Base-by-base conservation (phyloP, 163 green algal species). In the Scenedesmus sp. region DNA sequence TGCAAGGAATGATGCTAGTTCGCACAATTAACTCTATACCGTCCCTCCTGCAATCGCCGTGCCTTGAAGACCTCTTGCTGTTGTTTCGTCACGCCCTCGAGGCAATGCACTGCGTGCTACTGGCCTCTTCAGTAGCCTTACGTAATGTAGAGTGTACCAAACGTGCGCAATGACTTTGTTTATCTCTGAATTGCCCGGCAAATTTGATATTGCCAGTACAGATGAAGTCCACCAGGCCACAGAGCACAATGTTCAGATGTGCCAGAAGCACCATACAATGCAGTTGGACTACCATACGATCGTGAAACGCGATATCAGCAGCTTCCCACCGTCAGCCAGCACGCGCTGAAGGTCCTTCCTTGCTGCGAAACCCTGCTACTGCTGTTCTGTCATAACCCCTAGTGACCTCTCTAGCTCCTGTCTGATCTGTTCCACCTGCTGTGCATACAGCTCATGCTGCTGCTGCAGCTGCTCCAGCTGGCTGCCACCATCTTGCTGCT, bases 371-470 rank as follows among this genome's bases (percentile, higher is more conserved):
- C 70, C 70, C 70, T 79, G 20, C 70, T 79, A 52, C 9, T 64
- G 81, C 81, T 86, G 81, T 34, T 9, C 52, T 26, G 54, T 12
- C 46, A 54, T 23, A 5, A 23, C 9, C 56, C 16, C 59, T 13
- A 92, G 55, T 4, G 81, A 54, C 4, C 87, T 18, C 76, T 91
- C 91, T 87, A 96, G 87, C 92, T 96, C 91, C 79, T 94, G 88
- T 0, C 94, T 88, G 15, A 96, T 96, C 59, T 82, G 88, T 55
- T 96, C 94, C 74, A 96, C 94, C 86, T 93, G 55, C 55, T 91
- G 52, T 87, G 90, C 77, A 73, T 94, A 87, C 46, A 76, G 62
- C 67, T 79, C 81, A 74, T 96, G 94, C 93, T 96, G 91, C 67
- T 81, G 84, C 90, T 95, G 90, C 83, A 96, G 84, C 86, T 84